Base-by-base conservation (phyloP, 2,329 filamentous ascomycete species). In the Sporothrix luriei region DNA sequence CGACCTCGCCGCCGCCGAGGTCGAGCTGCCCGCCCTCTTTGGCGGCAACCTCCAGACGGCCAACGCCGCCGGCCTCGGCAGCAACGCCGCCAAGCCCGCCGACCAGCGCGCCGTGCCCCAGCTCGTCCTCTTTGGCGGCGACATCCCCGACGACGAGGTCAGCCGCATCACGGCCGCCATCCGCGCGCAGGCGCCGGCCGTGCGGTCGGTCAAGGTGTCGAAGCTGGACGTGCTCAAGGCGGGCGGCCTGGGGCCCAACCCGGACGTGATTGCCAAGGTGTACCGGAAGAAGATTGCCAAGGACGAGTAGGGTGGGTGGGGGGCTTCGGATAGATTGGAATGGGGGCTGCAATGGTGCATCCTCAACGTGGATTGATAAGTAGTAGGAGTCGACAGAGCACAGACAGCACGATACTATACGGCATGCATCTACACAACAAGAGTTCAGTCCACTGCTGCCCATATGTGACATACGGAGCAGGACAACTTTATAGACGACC, bases 11-110 rank as follows among this genome's bases (percentile, higher is more conserved):
- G 88, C 91, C 69, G 94, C 94, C 73, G 92, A 93, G 74, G 80
- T 84, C 73, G 97, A 98, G 82, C 90, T 93, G 3, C 94, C 94
- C 33, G 87, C 92, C 79, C 91, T 98, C 72, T 97, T 97, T 82
- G 96, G 97, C 74, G 94, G 97, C 77, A 93, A 97, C 79, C 82
- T 97, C 69, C 93, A 97, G 79, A 90, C 90, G 62, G 38, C 59
- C 21, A 66, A 71, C 62, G 54, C 71, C 4, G 73, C 72, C 11
- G 72, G 72, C 11, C 68, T 75, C 5, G 75, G 75, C 57, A 74
- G 68, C 71, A 76, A 76, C 72, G 73, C 68, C 3, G 21, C 19
- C 16, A 49, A 64, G 46, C 52, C 71, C 0, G 29, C 57, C 2
- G 29, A 43, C 52, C 70, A 74, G 48, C 73, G 74, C 21, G 61